A percentile compares a stretch with the other conserved stretches of the same genome.
These are phyloP conservation scores for Colletotrichum sojae DNA, from an alignment of 2,329 filamentous ascomycete species.

Conservation along the genomic window DNA sequence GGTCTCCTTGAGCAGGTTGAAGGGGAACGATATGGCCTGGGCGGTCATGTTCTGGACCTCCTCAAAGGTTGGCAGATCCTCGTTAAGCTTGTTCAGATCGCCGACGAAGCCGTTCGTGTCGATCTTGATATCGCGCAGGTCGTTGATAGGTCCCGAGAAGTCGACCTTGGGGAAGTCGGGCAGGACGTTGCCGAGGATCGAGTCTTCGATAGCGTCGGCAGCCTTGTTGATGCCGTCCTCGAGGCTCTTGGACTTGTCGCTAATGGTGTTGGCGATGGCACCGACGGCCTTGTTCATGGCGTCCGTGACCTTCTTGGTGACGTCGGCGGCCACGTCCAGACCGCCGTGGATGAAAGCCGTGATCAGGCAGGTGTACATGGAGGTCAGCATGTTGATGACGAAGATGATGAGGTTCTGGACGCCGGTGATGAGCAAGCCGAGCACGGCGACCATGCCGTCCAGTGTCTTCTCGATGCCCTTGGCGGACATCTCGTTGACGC, in stretches of 20 bases:
- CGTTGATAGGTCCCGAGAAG: slow-evolving; percentile 73
- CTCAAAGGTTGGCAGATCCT: slow-evolving; percentile 84
- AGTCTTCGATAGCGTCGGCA: slow-evolving; percentile 55
- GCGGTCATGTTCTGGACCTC: slow-evolving; percentile 88
- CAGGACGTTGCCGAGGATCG: slow-evolving; percentile 65
- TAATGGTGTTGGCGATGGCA: slow-evolving; percentile 71
- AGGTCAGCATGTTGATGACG: slow-evolving; percentile 90
- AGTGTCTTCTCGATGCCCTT: slow-evolving; percentile 85
- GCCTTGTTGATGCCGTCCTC: slow-evolving; percentile 66
- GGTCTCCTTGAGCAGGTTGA: slow-evolving; percentile 81
- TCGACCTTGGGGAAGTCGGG: slow-evolving; percentile 69
- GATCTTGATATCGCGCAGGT: slow-evolving; percentile 79
- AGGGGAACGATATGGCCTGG: slow-evolving; percentile 81
- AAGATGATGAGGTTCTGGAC: slow-evolving; percentile 92
- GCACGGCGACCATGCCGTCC: slow-evolving; percentile 82
- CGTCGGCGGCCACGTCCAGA: slow-evolving; percentile 74
- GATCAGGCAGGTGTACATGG: slow-evolving; percentile 91
- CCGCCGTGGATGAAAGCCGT: slow-evolving; percentile 86
- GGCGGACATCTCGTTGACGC: slow-evolving; percentile 89
- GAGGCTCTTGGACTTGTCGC: slow-evolving; percentile 67
- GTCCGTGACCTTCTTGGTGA: slow-evolving; percentile 67
- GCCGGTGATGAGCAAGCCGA: slow-evolving; percentile 84
- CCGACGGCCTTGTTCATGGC: slow-evolving; percentile 65
- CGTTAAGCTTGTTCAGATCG: slow-evolving; percentile 80
- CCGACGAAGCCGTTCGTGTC: slow-evolving; percentile 76